Evolutionary conservation across 75 land plant species (phyloP), one percentile per base, ranked within the genome.

Genomic region (Azolla pinnata): DNA sequence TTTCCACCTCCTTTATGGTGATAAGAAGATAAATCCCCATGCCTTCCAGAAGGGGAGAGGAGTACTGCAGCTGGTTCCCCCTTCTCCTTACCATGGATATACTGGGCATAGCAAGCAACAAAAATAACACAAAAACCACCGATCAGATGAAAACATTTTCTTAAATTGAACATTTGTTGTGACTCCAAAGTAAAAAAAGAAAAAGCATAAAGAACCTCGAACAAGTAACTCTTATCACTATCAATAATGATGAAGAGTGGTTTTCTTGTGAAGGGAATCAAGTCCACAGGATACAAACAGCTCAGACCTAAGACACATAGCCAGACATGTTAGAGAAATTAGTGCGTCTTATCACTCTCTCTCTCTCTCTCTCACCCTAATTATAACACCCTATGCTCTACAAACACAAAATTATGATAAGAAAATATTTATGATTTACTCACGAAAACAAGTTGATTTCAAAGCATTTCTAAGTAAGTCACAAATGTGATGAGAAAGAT

Each of bases 201-300:
- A n/a, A n/a, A n/a, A n/a, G n/a, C n/a, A n/a, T n/a, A n/a, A n/a
- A n/a, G n/a, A n/a, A 89, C 99, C 97, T 95, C 93, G 80, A 95
- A 95, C 62, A 80, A 78, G 70, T 69, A 66, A 71, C 97, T 95
- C 51, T 62, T 83, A 74, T 86, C 96, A 55, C 99, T 95, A 44
- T 95, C 99, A 67, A 95, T 76, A 32, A 95, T 75, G 24, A 89
- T 61, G 60, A 95, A 89, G 33, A 90, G 74, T 23, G 99, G 99
- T 44, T 62, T 75, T 60, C 99, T 75, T 34, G 99, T 95, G 57
- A 95, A 95, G 27, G 99, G 96, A 60, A 95, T 73, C 32, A 95
- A 53, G 69, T 95, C 99, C 40, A 71, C 80, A 42, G 96, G 96
- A 57, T 79, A 90, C 4, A 95, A 69, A 55, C 61, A 62, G 70